Evolutionary conservation across 75 land plant species (phyloP).

Genomic region (Picea glauca): DNA sequence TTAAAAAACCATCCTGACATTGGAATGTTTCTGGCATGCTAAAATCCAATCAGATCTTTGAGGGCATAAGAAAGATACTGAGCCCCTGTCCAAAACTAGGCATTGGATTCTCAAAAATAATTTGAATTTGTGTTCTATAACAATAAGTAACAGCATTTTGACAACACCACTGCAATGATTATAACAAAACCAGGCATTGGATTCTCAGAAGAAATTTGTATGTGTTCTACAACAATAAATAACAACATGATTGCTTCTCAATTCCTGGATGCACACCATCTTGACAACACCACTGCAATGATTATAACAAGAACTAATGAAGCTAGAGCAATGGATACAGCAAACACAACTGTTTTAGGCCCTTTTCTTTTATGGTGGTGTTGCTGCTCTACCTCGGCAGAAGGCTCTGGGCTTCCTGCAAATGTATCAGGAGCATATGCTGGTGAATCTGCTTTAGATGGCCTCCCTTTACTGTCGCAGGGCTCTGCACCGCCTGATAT

Average conservation of each 20-base stretch:
- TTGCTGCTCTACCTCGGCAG: slow-evolving; percentile 6
- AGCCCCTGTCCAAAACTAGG: too few species aligned
- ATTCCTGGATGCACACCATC: slow-evolving; percentile 14
- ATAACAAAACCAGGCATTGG: slow-evolving; percentile 7
- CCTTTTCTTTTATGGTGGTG: slow-evolving; percentile 3
- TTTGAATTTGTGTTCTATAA: too few species aligned
- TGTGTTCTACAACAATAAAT: too few species aligned
- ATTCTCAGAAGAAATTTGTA: too few species aligned
- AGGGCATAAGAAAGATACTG: too few species aligned
- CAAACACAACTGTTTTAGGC: slow-evolving; percentile 38
- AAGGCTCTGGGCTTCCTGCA: slow-evolving; percentile 10
- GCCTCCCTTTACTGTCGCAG: slow-evolving; percentile 30
- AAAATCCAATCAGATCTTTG: too few species aligned
- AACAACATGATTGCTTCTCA: too few species aligned
- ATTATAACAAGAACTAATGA: slow-evolving; percentile 24
- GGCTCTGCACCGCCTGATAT: slow-evolving; percentile 28
- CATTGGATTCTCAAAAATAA: too few species aligned
- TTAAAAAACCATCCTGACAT: too few species aligned
- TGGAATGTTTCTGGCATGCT: too few species aligned
- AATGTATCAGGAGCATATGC: slow-evolving; percentile 13
- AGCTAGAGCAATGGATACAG: slow-evolving; percentile 39
- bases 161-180: slow-evolving; percentile 18
- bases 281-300: slow-evolving; percentile 23
- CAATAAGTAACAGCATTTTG: slow-evolving; percentile 17
- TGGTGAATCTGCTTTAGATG: slow-evolving; percentile 8